Evolutionary conservation across 192 early-diverging fungal species (phyloP), one percentile per base, ranked within the genome.

Genomic region (Coemansia sp.): DNA sequence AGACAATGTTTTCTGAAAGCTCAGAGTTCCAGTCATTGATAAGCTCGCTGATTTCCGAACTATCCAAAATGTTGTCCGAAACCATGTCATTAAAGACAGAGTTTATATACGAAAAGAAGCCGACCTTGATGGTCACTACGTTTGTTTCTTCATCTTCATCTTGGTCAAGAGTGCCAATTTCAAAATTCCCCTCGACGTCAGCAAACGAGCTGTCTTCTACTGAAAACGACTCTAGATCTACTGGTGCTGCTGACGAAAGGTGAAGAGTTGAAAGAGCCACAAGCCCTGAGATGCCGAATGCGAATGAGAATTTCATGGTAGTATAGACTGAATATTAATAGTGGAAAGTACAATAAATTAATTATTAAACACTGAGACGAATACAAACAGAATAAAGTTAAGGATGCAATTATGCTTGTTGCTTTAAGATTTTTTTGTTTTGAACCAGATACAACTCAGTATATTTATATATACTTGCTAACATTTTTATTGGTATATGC

Each of bases 31-130:
- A 40, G 18, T 38, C 56, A 38, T 38, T 40, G 56, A 40, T 17
- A 33, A 58, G 18, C 18, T 33, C 29, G 31, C 31, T 34, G 11
- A 51, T 51, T 51, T 51, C 49, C 4, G 49, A 51, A 17, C 56
- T 57, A 30, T 57, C 56, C 56, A 57, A 14, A 1, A 16, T 7
- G 2, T 57, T 57, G 33, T 57, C 56, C 5, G 4, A 31, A 6
- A 32, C 30, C 32, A 57, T 20, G 11, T 57, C 56, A 30, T 57
- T 31, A 5, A 57, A 34, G n/a, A 30, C 56, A 14, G 56, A 57
- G 16, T 57, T 32, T 31, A 57, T 31, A 30, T 57, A 57, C 5
- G 56, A 57, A 57, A 57, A 57, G 33, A 57, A 57, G 14, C 56
- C 56, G n/a, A 34, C 30, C 2, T 57, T 57, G 31, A 57, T n/a